phyloP scores from a whole-genome alignment of 352 stramenopile species.

The Globisporangium middletonii region DNA sequence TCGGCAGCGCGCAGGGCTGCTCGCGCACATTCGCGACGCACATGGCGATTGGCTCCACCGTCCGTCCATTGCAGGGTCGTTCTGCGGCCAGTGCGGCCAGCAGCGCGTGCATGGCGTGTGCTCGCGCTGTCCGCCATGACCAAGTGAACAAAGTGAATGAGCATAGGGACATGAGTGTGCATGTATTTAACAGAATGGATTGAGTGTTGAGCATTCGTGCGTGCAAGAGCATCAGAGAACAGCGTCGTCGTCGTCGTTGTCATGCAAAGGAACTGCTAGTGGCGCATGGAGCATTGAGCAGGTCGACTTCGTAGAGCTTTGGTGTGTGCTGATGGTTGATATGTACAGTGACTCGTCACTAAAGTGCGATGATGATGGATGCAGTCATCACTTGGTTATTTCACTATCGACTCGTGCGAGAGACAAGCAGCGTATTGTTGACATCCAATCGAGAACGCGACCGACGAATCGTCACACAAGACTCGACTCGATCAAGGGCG shows the following conservation, averaged over 20 bases:
- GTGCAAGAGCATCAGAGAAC: not conserved
- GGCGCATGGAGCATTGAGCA: too few species aligned
- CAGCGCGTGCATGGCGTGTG: constrained; percentile 33
- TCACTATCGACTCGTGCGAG: not conserved
- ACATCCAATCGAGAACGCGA: not conserved
- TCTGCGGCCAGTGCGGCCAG: constrained; percentile 44
- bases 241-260: too few species aligned
- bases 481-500: too few species aligned
- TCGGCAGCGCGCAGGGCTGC: constrained; percentile 23
- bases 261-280: too few species aligned
- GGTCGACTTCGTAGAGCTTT: too few species aligned
- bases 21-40: constrained; percentile 48
- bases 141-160: not conserved
- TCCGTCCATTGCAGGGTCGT: constrained; percentile 36
- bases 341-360: too few species aligned
- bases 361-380: too few species aligned
- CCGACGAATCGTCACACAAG: too few species aligned
- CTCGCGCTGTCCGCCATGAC: constrained; percentile 25
- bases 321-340: not conserved
- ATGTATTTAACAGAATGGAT: not conserved
- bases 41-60: constrained; percentile 53
- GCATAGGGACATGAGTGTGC: not conserved
- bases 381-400: not conserved
- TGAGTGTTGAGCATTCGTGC: not conserved
- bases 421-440: constrained; percentile 3